These are phyloP conservation scores for Aegilops bicornis DNA, from an alignment of 176 grass and related monocot genomes.

Conservation along the genomic window DNA sequence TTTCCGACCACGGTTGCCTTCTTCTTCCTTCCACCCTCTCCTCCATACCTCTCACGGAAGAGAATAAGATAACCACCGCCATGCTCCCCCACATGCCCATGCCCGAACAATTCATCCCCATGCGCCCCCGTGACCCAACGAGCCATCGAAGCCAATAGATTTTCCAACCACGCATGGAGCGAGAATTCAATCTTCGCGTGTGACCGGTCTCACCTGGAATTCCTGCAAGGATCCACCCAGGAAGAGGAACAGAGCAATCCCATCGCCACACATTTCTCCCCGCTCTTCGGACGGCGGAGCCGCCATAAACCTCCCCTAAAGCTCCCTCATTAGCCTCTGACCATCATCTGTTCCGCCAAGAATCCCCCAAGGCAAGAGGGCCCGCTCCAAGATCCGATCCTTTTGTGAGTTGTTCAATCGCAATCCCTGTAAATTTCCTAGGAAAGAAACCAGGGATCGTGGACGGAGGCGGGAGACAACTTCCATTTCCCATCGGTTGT, in stretches of 20 bases:
- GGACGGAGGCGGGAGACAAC: neutral
- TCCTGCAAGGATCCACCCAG: conserved; percentile 28
- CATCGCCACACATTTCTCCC: conserved; percentile 3
- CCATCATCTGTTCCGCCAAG: neutral
- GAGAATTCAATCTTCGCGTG: conserved; percentile 34
- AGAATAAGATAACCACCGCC: conserved; percentile 32
- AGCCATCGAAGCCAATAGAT: conserved; percentile 27
- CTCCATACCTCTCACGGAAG: neutral
- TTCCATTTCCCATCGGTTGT: conserved; percentile 16
- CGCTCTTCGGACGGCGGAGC: neutral
- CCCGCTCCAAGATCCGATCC: conserved; percentile 32
- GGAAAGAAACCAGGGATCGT: neutral
- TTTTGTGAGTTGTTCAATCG: conserved; percentile 24
- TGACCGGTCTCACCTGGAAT: conserved; percentile 33
- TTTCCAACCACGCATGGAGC: conserved; percentile 13
- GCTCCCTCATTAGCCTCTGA: conserved; percentile 6
- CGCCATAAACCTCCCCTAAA: conserved; percentile 42
- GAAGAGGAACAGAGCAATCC: conserved; percentile 24
- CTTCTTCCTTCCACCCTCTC: conserved; percentile 14
- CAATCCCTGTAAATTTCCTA: conserved; percentile 26
- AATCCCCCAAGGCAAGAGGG: conserved; percentile 16
- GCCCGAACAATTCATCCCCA: conserved; percentile 36
- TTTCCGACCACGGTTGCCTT: conserved; percentile 39
- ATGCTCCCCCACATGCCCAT: conserved; percentile 31
- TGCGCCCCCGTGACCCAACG: conserved; percentile 6